Evolutionary conservation across 2,329 filamentous ascomycete species (phyloP).

Genomic region (Trichoderma asperellum): DNA sequence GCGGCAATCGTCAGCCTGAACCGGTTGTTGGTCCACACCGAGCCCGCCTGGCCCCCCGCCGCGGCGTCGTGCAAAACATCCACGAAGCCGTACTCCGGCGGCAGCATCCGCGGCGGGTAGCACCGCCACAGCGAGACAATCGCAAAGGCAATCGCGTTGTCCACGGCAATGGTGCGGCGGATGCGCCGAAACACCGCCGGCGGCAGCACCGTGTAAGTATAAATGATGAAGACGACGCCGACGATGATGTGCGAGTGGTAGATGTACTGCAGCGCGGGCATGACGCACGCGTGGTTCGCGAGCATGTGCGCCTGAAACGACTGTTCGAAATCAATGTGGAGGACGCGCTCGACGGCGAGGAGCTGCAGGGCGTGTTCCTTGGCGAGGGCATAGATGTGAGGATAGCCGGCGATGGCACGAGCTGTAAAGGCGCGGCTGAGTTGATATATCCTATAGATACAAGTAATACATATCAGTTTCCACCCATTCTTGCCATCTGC

Average conservation of each 20-base stretch:
- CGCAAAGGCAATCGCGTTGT: constrained; percentile 6
- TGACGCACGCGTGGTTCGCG: neutral
- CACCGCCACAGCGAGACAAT: constrained; percentile 1
- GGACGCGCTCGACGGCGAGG: neutral
- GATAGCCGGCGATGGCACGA: neutral
- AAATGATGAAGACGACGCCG: constrained; percentile 16
- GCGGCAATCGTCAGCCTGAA: constrained; percentile 20
- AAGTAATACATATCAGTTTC: neutral
- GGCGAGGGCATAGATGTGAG: constrained; percentile 12
- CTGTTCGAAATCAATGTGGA: constrained; percentile 15
- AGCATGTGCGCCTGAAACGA: constrained; percentile 8
- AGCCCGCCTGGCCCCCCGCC: neutral
- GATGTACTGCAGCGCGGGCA: neutral
- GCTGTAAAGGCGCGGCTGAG: constrained; percentile 14
- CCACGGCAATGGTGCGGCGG: constrained; percentile 14
- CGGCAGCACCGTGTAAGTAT: neutral
- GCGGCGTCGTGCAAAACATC: neutral
- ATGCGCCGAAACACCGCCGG: neutral
- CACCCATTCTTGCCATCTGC: neutral
- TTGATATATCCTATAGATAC: neutral
- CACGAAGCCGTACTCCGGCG: constrained; percentile 12
- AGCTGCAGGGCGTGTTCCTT: constrained; percentile 8
- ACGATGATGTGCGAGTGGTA: constrained; percentile 21
- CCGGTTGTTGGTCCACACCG: constrained; percentile 10
- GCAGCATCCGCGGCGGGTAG: constrained; percentile 9